Evolutionary conservation across 345 rosid genomes (phyloP), one percentile per base, ranked within the genome.

Genomic region (Brassica rapa): DNA sequence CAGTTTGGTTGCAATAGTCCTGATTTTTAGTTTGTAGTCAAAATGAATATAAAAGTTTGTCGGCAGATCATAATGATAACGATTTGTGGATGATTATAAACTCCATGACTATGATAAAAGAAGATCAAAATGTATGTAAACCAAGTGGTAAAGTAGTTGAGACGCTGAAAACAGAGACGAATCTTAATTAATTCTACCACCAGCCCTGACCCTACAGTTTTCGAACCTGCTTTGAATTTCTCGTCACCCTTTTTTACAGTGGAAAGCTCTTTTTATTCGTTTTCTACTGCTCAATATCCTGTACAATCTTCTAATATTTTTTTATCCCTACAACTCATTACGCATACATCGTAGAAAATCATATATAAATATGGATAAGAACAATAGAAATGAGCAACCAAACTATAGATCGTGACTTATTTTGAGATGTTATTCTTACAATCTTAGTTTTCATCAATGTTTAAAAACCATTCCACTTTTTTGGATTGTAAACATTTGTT

Each of bases 1-100:
- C 60, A 16, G 19, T 53, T 16, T 15, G 63, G 32, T 24, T 24
- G 9, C 32, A 11, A 24, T 59, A 11, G 14, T 59, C 63, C 7
- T 59, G 63, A 59, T 24, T 59, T 59, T 59, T 6, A 59, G 32
- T 75, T 12, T 62, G 32, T 11, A 62, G 16, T 73, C 46, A 76
- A 41, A 68, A 9, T 23, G 24, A 5, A 24, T 14, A 70, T 32
- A n/a, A 62, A 69, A 69, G 56, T 69, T 69, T 62, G 74, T 62
- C 75, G 70, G 75, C 70, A 69, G 53, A 51, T 69, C 74, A 70
- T 62, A n/a, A 10, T 32, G 69, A 69, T 61, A 68, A 51, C 19
- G 75, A 77, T 33, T 33, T 43, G 65, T 62, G 65, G 43, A 62
- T 70, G 57, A 8, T 51, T 51, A 62, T 62, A 70, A 68, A 49